Conservation (phyloP, 495 filamentous ascomycete species). For the Lasiosphaeria ovina region DNA sequence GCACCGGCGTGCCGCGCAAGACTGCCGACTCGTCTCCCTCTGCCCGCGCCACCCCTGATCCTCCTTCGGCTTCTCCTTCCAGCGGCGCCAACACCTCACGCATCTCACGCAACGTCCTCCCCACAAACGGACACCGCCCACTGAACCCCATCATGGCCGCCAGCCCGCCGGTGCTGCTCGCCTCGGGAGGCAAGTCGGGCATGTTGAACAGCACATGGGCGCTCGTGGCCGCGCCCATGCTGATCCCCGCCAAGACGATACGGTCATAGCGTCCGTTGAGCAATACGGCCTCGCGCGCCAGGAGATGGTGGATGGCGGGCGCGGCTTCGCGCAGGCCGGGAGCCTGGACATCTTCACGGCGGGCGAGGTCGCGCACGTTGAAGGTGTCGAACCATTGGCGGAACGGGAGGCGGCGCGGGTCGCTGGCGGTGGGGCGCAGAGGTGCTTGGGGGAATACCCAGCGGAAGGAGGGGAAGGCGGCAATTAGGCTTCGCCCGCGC, state of each 20-base stretch:
- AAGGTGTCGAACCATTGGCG: conserved; percentile 45
- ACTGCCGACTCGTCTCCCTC: conserved; percentile 21
- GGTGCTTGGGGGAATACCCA: conserved; percentile 53
- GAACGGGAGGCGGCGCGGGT: conserved; percentile 31
- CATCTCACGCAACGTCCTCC: conserved; percentile 26
- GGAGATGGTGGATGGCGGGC: conserved; percentile 17
- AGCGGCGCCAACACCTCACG: conserved; percentile 20
- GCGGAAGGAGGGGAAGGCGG: conserved; percentile 35
- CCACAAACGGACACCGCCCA: conserved; percentile 54
- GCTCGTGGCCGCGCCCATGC: conserved; percentile 44
- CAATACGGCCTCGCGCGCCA: conserved; percentile 29
- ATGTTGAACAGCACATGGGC: conserved; percentile 41
- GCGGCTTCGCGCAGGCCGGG: conserved; percentile 31
- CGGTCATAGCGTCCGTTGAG: conserved; percentile 30
- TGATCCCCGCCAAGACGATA: conserved; percentile 37
- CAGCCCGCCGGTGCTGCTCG: conserved; percentile 19
- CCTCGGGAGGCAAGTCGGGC: conserved; percentile 14
- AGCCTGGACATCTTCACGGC: conserved; percentile 32
- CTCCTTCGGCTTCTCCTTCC: conserved; percentile 1
- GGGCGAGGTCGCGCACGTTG: conserved; percentile 29
- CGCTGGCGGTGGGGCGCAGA: conserved; percentile 37
- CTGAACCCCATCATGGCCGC: conserved; percentile 55
- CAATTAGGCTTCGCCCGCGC: conserved; percentile 26
- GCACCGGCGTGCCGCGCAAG: conserved; percentile 40
- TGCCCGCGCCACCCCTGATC: conserved; percentile 9